A percentile compares a stretch with the other conserved stretches of the same genome.
These are phyloP conservation scores for Clonostachys rhizophaga DNA, from an alignment of 2,329 filamentous ascomycete genomes.

Conservation along the genomic window DNA sequence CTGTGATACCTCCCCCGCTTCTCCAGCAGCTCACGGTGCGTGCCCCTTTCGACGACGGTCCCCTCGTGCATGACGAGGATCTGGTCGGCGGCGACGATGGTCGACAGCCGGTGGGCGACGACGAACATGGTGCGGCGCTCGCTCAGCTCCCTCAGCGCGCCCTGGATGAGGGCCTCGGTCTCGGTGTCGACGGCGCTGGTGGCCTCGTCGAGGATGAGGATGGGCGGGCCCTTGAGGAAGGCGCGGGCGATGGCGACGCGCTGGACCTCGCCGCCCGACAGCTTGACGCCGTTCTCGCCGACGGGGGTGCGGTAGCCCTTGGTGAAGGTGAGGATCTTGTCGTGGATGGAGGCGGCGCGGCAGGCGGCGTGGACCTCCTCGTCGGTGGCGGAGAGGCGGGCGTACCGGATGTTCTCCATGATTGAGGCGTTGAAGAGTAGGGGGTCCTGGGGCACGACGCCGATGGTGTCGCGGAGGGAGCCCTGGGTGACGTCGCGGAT, in stretches of 20 bases:
- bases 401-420: slow-evolving; percentile 23
- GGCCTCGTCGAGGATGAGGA: slow-evolving; percentile 90
- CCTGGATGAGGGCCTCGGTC: slow-evolving; percentile 49
- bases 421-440: slow-evolving; percentile 39
- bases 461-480: slow-evolving; percentile 40
- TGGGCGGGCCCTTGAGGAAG: slow-evolving; percentile 50
- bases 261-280: slow-evolving; percentile 95
- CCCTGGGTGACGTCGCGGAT: slow-evolving; percentile 50
- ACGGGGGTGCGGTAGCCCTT: slow-evolving; percentile 92
- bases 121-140: slow-evolving; percentile 52
- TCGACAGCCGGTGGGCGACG: slow-evolving; percentile 50
- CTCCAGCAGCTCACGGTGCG: slow-evolving; percentile 42
- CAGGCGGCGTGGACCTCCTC: slow-evolving; percentile 68
- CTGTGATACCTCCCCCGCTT: slow-evolving; percentile 1
- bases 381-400: slow-evolving; percentile 26
- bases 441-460: slow-evolving; percentile 40
- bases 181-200: slow-evolving; percentile 92
- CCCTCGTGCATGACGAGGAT: slow-evolving; percentile 55
- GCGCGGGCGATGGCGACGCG: slow-evolving; percentile 92
- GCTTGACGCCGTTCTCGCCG: slow-evolving; percentile 87
- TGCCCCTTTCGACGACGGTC: slow-evolving; percentile 51
- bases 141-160: slow-evolving; percentile 40
- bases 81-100: slow-evolving; percentile 47
- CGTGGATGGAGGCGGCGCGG: slow-evolving; percentile 88
- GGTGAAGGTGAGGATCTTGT: slow-evolving; percentile 77